Conservation (phyloP, 345 rosid genomes). For the Citrus medica region DNA sequence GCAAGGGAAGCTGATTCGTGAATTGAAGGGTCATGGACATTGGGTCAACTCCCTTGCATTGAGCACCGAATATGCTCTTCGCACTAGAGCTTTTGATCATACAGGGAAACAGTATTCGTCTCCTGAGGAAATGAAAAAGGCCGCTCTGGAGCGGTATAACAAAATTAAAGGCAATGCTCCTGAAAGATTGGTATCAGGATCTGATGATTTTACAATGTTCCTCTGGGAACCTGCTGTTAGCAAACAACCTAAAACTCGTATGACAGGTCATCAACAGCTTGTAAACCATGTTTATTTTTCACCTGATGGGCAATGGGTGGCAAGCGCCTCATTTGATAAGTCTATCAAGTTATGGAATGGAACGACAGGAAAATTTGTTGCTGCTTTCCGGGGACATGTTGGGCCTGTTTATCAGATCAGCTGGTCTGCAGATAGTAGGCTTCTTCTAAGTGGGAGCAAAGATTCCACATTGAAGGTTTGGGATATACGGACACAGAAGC, state of each 20-base stretch:
- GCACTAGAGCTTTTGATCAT: slow-evolving; percentile 96
- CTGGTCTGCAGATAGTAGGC: slow-evolving; percentile 98
- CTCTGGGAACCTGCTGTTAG: slow-evolving; percentile 90
- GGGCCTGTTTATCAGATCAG: slow-evolving; percentile 95
- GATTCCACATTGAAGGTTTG: slow-evolving; percentile 97
- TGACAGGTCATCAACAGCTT: slow-evolving; percentile 97
- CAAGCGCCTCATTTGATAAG: slow-evolving; percentile 95
- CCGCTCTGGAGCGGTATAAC: slow-evolving; percentile 76
- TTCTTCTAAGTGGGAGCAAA: slow-evolving; percentile 95
- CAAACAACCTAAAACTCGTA: slow-evolving; percentile 73
- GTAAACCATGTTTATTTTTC: slow-evolving; percentile 94
- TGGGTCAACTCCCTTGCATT: slow-evolving; percentile 97
- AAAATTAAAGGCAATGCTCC: slow-evolving; percentile 75
- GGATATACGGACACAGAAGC: slow-evolving; percentile 74
- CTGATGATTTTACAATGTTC: slow-evolving; percentile 95
- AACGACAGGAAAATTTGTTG: slow-evolving; percentile 72
- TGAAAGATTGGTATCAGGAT: slow-evolving; percentile 93
- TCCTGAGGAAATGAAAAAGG: slow-evolving; percentile 84
- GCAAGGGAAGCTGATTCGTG: slow-evolving; percentile 95
- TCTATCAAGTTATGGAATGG: slow-evolving; percentile 97
- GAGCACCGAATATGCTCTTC: slow-evolving; percentile 92
- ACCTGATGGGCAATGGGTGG: slow-evolving; percentile 96
- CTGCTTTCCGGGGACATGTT: slow-evolving; percentile 87
- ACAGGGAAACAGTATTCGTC: slow-evolving; percentile 72
- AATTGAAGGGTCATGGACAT: slow-evolving; percentile 97